Conservation (phyloP, 495 filamentous ascomycete genomes). For the Physcia stellaris region DNA sequence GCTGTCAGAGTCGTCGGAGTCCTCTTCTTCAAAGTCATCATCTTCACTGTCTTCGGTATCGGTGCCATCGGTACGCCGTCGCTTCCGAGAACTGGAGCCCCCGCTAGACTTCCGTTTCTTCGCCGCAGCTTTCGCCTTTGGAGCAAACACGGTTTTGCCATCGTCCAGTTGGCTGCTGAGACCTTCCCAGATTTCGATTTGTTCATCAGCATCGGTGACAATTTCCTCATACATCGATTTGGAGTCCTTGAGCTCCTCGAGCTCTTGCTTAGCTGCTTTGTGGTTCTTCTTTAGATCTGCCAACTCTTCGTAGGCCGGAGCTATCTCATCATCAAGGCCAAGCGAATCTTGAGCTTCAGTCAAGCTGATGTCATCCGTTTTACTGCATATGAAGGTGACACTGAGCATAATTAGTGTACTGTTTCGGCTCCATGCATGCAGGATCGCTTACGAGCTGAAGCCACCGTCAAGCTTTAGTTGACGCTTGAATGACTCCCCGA, state of each 20-base stretch:
- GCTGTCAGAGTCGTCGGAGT: background rate
- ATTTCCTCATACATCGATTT: constrained; percentile 20
- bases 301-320: constrained; percentile 18
- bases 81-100: constrained; percentile 16
- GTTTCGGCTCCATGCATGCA: too few relatives aligned
- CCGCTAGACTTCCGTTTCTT: constrained; percentile 18
- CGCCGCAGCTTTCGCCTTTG: constrained; percentile 6
- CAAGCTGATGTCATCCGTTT: constrained; percentile 52
- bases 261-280: constrained; percentile 18
- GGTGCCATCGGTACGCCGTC: constrained; percentile 13
- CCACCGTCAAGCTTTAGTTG: constrained; percentile 53
- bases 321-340: constrained; percentile 27
- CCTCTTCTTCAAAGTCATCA: constrained; percentile 11
- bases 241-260: constrained; percentile 24
- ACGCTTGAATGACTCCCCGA: constrained; percentile 46
- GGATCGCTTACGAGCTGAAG: constrained; percentile 23
- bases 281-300: constrained; percentile 24
- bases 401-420: too few relatives aligned
- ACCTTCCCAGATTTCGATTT: constrained; percentile 32
- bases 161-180: constrained; percentile 27
- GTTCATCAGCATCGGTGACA: constrained; percentile 24
- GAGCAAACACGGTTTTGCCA: constrained; percentile 36
- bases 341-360: constrained; percentile 35
- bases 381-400: constrained; percentile 54
- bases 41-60: constrained; percentile 10